Percentiles rank a stretch among this genome's conserved stretches.
phyloP scores from a whole-genome alignment of 768 basidiomycete genomes.

The Trametes punicea region DNA sequence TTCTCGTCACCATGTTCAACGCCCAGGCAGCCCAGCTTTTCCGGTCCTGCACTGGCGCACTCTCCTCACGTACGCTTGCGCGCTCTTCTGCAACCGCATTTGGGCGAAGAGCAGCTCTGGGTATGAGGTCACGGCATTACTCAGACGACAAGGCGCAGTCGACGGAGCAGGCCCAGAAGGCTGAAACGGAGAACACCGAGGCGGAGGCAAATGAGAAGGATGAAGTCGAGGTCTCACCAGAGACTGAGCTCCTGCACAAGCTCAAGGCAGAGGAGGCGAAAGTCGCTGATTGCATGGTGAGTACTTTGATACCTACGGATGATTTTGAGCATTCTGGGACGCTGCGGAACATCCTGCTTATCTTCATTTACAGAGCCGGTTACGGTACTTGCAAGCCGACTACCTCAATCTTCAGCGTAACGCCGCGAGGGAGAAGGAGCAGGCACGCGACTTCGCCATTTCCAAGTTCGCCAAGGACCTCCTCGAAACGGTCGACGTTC shows the following conservation, averaged over 20 bases:
- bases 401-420: conserved; percentile 94
- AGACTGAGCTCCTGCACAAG: conserved; percentile 43
- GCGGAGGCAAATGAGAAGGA: conserved; percentile 24
- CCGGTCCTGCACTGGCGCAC: conserved; percentile 56
- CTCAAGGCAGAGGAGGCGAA: conserved; percentile 80
- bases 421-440: conserved; percentile 85
- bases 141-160: conserved; percentile 50
- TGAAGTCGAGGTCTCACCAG: conserved; percentile 22
- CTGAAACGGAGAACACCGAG: background rate
- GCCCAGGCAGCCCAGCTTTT: conserved; percentile 49
- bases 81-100: conserved; percentile 34
- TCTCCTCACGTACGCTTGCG: conserved; percentile 47
- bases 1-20: conserved; percentile 45
- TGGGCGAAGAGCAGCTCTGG: conserved; percentile 23
- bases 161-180: conserved; percentile 23
- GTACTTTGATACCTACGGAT: conserved; percentile 27
- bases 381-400: conserved; percentile 92
- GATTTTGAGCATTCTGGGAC: conserved; percentile 9
- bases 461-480: conserved; percentile 87
- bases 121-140: conserved; percentile 44
- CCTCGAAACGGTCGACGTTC: conserved; percentile 88
- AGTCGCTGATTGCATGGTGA: conserved; percentile 79
- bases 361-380: conserved; percentile 59
- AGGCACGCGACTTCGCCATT: conserved; percentile 92
- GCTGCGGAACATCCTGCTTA: background rate